These are phyloP conservation scores for Fusarium citri DNA, from an alignment of 2,329 filamentous ascomycete species.

Conservation along the genomic window DNA sequence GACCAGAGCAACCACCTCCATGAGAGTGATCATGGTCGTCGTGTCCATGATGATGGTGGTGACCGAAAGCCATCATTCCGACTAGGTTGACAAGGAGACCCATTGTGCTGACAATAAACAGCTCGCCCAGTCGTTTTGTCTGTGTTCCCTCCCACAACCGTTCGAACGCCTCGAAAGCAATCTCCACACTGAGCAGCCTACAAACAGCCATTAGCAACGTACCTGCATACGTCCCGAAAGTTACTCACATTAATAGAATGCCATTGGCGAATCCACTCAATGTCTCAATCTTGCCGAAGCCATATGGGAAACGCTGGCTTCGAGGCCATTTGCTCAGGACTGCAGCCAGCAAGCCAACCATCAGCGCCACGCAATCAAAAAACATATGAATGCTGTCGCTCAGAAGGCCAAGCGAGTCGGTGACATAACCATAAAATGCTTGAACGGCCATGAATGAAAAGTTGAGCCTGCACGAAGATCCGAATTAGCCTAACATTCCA, in stretches of 20 bases:
- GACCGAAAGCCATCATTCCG: slow-evolving; percentile 86
- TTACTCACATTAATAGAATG: slow-evolving; percentile 84
- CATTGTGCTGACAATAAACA: slow-evolving; percentile 87
- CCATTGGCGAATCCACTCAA: slow-evolving; percentile 97
- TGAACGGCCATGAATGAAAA: slow-evolving; percentile 96
- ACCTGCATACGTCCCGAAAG: not conserved
- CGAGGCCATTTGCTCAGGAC: slow-evolving; percentile 98
- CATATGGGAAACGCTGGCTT: slow-evolving; percentile 89
- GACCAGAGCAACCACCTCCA: slow-evolving; percentile 57
- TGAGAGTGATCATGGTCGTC: slow-evolving; percentile 53
- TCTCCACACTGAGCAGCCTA: slow-evolving; percentile 93
- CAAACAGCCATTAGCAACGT: slow-evolving; percentile 20
- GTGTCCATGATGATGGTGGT: slow-evolving; percentile 67
- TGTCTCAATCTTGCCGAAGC: slow-evolving; percentile 96
- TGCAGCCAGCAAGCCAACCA: slow-evolving; percentile 89
- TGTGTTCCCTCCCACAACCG: slow-evolving; percentile 85
- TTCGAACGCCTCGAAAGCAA: slow-evolving; percentile 93
- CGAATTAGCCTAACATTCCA: slow-evolving; percentile 32
- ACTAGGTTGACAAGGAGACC: slow-evolving; percentile 92
- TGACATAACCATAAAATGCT: slow-evolving; percentile 92
- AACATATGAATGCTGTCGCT: slow-evolving; percentile 99
- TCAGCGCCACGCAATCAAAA: slow-evolving; percentile 93
- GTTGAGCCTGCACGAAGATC: slow-evolving; percentile 73
- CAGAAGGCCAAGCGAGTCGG: slow-evolving; percentile 92
- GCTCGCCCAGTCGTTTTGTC: slow-evolving; percentile 84